Evolutionary conservation across 2,329 filamentous ascomycete genomes (phyloP).

Genomic region (Mollisiaceae sp.): DNA sequence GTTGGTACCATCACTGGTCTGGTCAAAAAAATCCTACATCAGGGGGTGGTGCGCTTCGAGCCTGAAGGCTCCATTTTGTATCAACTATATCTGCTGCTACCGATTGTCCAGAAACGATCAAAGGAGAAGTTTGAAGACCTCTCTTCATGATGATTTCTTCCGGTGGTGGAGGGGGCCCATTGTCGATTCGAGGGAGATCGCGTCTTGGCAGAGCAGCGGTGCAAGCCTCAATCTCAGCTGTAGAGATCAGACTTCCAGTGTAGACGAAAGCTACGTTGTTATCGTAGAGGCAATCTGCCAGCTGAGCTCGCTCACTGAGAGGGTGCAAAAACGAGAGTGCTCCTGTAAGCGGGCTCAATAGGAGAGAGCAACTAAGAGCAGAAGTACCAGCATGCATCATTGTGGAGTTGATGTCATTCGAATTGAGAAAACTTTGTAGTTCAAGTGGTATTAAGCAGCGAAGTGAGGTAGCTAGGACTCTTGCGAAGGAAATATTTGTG

Average conservation of each 20-base stretch:
- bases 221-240: neutral
- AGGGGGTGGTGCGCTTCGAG: neutral
- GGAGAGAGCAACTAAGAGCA: neutral
- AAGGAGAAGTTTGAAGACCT: neutral
- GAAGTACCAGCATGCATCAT: neutral
- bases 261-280: neutral
- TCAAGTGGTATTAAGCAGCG: too few species aligned
- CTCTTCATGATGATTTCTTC: conserved; percentile 2
- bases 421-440: too few species aligned
- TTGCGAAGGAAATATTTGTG: neutral
- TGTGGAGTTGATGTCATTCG: too few species aligned
- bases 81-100: neutral
- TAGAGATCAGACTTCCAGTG: neutral
- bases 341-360: neutral
- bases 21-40: neutral
- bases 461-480: too few species aligned
- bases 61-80: neutral
- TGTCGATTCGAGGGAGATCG: neutral
- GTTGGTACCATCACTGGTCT: neutral
- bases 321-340: neutral
- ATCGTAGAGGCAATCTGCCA: neutral
- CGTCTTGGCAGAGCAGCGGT: neutral
- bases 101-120: conserved; percentile 1
- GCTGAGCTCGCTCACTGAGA: neutral
- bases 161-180: neutral